Conservation (phyloP, 345 rosid genomes). For the Linum lewisii region DNA sequence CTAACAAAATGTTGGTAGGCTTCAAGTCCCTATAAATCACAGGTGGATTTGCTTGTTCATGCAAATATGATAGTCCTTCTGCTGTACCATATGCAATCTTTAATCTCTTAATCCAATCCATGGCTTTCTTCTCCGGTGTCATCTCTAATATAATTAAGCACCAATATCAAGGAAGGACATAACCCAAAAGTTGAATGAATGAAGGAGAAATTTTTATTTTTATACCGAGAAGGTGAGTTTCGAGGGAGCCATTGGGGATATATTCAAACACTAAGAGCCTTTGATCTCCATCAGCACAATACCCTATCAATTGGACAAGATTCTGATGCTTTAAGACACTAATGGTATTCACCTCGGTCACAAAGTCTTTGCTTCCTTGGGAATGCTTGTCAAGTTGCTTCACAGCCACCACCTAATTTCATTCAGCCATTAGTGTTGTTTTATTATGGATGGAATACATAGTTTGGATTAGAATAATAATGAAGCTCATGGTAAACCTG, state of each 20-base stretch:
- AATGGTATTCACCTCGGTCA: neutral
- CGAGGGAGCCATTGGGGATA: neutral
- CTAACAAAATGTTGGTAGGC: constrained; percentile 3
- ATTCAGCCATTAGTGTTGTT: neutral
- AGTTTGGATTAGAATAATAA: too few species aligned
- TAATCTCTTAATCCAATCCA: constrained; percentile 1
- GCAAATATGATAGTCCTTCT: neutral
- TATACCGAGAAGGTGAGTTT: constrained; percentile 1
- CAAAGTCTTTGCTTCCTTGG: constrained; percentile 2
- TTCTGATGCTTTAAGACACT: neutral
- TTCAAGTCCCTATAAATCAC: neutral
- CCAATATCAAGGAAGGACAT: neutral
- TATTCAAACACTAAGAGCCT: neutral
- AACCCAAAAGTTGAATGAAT: too few species aligned
- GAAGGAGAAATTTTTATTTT: too few species aligned
- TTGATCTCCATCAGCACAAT: constrained; percentile 2
- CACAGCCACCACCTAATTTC: constrained; percentile 5
- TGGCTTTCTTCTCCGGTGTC: neutral
- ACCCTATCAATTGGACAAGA: neutral
- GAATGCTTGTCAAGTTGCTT: constrained; percentile 7
- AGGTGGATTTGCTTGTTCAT: constrained; percentile 1
- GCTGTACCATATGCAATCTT: constrained; percentile 1
- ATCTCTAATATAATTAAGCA: neutral
- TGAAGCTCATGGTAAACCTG: neutral
- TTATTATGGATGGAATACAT: neutral